phyloP scores from a whole-genome alignment of 352 stramenopile genomes.

The Globisporangium okanoganense region DNA sequence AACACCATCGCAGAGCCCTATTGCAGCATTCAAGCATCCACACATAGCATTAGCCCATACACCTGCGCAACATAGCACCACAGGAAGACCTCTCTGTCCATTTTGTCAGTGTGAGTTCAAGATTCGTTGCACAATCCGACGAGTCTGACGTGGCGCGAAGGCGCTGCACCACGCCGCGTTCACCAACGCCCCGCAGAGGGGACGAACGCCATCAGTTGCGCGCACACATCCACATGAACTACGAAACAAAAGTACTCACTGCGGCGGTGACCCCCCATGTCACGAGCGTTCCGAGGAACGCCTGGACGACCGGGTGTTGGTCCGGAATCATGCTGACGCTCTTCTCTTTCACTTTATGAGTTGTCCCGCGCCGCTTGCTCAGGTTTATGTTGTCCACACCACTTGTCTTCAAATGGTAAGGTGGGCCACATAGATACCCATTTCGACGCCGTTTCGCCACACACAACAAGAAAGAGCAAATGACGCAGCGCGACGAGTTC shows the following conservation, averaged over 20 bases:
- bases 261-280: slow-evolving; percentile 83
- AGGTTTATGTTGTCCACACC: neutral
- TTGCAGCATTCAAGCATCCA: neutral
- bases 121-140: neutral
- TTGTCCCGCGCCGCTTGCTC: neutral
- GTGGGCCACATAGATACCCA: neutral
- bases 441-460: neutral
- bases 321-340: slow-evolving; percentile 60
- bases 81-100: neutral
- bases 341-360: neutral
- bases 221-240: neutral
- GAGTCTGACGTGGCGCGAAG: slow-evolving; percentile 2
- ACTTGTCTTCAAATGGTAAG: neutral
- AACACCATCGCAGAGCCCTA: slow-evolving; percentile 79
- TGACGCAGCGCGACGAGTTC: slow-evolving; percentile 15
- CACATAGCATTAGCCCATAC: neutral
- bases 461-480: neutral
- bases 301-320: slow-evolving; percentile 70
- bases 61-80: no score
- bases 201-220: neutral
- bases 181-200: neutral
- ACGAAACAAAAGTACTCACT: slow-evolving; percentile 30
- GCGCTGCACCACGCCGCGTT: neutral
- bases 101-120: neutral
- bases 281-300: slow-evolving; percentile 76